Conservation (phyloP, 805 yeast species). For the Yarrowia deformans region DNA sequence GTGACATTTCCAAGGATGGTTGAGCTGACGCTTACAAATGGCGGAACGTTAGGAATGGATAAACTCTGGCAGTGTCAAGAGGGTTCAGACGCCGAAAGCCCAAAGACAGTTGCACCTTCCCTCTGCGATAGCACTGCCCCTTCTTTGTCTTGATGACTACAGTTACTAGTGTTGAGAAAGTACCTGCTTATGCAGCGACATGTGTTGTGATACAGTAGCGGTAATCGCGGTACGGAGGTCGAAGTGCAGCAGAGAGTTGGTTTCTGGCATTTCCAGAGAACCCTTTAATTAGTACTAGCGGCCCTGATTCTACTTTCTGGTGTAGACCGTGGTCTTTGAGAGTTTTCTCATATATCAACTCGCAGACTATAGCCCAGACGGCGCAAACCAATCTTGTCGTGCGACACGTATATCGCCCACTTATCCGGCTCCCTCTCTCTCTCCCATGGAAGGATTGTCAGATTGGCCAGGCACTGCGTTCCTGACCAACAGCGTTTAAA, state of each 20-base stretch:
- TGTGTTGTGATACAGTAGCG: background rate
- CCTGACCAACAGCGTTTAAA: slow-evolving; percentile 25
- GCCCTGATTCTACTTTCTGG: no score
- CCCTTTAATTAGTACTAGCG: no score
- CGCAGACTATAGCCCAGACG: no score
- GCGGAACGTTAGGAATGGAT: background rate
- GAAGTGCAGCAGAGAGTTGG: no score
- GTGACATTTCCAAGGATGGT: background rate
- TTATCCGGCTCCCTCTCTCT: background rate
- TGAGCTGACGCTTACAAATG: slow-evolving; percentile 8
- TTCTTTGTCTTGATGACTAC: background rate
- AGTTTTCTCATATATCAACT: no score
- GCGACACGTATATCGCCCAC: slow-evolving; percentile 1
- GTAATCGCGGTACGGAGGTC: background rate
- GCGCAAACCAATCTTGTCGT: background rate
- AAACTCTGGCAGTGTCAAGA: slow-evolving; percentile 3
- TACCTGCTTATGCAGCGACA: slow-evolving; percentile 11
- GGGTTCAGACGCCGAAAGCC: slow-evolving; percentile 9
- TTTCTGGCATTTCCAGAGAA: no score
- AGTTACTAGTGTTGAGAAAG: background rate
- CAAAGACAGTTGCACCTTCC: slow-evolving; percentile 2
- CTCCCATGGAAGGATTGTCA: background rate
- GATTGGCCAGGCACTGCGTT: slow-evolving; percentile 15
- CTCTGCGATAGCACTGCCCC: background rate
- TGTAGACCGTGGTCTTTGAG: no score